Conservation (phyloP, 495 filamentous ascomycete species). For the Penicillium argentinense region DNA sequence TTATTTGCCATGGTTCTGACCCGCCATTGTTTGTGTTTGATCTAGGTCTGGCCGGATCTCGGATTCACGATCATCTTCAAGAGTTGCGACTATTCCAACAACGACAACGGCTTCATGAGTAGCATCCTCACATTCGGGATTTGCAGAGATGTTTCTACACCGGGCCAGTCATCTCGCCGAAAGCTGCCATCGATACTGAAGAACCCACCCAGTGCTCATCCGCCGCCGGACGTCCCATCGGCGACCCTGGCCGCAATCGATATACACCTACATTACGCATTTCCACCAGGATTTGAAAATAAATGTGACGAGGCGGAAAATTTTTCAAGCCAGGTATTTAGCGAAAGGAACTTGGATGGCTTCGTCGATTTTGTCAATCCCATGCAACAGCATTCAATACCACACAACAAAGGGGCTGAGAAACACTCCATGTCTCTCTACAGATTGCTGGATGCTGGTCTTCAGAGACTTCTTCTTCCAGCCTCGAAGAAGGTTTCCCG, state of each 20-base stretch:
- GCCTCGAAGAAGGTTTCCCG: neutral
- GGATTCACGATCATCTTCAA: slow-evolving; percentile 29
- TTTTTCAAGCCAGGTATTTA: neutral
- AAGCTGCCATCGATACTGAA: slow-evolving; percentile 18
- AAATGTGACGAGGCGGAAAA: neutral
- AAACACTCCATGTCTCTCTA: no score
- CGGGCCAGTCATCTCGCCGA: neutral
- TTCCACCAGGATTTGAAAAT: no score
- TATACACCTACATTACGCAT: slow-evolving; percentile 19
- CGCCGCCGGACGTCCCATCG: slow-evolving; percentile 18
- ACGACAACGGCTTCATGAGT: neutral
- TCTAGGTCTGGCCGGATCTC: slow-evolving; percentile 37
- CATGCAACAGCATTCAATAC: no score
- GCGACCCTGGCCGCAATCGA: slow-evolving; percentile 25
- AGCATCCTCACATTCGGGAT: slow-evolving; percentile 27
- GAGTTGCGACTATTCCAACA: slow-evolving; percentile 4
- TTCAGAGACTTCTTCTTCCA: slow-evolving; percentile 19
- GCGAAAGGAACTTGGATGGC: neutral
- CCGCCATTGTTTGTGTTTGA: no score
- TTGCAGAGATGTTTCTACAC: slow-evolving; percentile 4
- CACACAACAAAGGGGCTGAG: no score
- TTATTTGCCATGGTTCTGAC: no score
- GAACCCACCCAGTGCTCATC: slow-evolving; percentile 14
- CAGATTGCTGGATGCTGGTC: no score
- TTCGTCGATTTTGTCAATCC: no score